Evolutionary conservation across 208 protist species (phyloP).

Genomic region (Crithidia thermophila): DNA sequence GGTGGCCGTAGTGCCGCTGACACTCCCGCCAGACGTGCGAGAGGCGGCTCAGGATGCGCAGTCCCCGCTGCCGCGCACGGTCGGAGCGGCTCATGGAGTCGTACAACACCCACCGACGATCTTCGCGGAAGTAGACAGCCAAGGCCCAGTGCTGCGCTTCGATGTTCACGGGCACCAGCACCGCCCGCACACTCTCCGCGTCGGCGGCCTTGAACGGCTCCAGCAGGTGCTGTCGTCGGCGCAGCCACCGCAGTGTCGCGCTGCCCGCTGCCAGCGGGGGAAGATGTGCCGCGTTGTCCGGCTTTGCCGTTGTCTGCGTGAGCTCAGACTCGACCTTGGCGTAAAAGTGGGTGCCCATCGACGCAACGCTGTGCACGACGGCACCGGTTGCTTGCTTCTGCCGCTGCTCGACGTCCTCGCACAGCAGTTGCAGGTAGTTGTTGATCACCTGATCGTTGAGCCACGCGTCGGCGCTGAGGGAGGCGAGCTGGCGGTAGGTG

Average conservation of each 20-base stretch:
- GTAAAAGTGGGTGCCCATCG: constrained; percentile 83
- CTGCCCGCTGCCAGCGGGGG: constrained; percentile 38
- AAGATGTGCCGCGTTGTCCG: background rate
- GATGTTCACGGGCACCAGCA: constrained; percentile 81
- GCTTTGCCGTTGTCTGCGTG: background rate
- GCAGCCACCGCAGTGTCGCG: constrained; percentile 73
- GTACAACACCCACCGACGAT: constrained; percentile 55
- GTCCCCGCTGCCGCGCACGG: constrained; percentile 16
- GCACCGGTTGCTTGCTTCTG: background rate
- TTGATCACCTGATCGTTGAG: constrained; percentile 89
- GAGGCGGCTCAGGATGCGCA: constrained; percentile 37
- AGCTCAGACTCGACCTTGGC: constrained; percentile 69
- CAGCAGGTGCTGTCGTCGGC: constrained; percentile 63
- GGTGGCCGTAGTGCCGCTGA: constrained; percentile 30
- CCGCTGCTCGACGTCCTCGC: constrained; percentile 26
- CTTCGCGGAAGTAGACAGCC: constrained; percentile 56
- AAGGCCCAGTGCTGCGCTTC: constrained; percentile 76
- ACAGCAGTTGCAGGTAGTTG: constrained; percentile 76
- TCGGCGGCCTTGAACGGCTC: constrained; percentile 30
- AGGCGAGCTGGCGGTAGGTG: constrained; percentile 63
- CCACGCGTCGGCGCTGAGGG: constrained; percentile 56
- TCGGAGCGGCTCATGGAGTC: constrained; percentile 60
- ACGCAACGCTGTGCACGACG: constrained; percentile 32
- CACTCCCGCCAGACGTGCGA: constrained; percentile 48
- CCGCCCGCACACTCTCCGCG: constrained; percentile 36